Evolutionary conservation across 192 early-diverging fungal species (phyloP).

Genomic region (Rhizoclosmatium globosum): DNA sequence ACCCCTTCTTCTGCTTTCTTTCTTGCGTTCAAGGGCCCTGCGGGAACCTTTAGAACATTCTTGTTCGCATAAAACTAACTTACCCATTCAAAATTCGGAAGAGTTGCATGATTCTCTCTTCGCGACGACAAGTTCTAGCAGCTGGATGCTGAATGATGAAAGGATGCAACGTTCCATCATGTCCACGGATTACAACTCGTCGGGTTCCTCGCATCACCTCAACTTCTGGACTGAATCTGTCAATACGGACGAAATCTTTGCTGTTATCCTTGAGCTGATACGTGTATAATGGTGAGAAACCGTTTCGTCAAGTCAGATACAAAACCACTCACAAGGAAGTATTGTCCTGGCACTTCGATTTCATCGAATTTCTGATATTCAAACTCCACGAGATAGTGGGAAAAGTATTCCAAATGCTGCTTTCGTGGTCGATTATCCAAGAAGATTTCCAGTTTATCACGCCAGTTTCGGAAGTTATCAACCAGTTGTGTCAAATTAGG

Average conservation of each 20-base stretch:
- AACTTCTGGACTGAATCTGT: conserved; percentile 94
- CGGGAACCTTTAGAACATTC: background rate
- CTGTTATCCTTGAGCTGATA: conserved; percentile 69
- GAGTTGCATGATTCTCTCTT: conserved; percentile 95
- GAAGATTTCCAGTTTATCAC: conserved; percentile 89
- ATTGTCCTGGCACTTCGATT: conserved; percentile 99
- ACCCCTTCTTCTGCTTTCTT: conserved; percentile 83
- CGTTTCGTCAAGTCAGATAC: background rate
- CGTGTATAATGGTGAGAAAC: conserved; percentile 25
- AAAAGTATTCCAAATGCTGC: conserved; percentile 87
- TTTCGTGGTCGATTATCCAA: conserved; percentile 83
- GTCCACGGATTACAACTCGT: conserved; percentile 86
- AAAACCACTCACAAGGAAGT: conserved; percentile 74
- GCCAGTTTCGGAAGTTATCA: conserved; percentile 88
- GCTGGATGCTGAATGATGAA: conserved; percentile 98
- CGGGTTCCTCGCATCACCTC: conserved; percentile 82
- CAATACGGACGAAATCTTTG: conserved; percentile 94
- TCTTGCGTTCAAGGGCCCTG: conserved; percentile 81
- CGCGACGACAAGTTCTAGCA: conserved; percentile 84
- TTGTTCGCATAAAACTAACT: background rate
- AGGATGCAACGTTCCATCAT: conserved; percentile 87
- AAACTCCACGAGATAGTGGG: conserved; percentile 95
- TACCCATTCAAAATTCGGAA: conserved; percentile 90
- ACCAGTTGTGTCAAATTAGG: conserved; percentile 87
- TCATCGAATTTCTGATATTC: conserved; percentile 99